Evolutionary conservation across 495 filamentous ascomycete genomes (phyloP).

Genomic region (Margaritispora aquatica): DNA sequence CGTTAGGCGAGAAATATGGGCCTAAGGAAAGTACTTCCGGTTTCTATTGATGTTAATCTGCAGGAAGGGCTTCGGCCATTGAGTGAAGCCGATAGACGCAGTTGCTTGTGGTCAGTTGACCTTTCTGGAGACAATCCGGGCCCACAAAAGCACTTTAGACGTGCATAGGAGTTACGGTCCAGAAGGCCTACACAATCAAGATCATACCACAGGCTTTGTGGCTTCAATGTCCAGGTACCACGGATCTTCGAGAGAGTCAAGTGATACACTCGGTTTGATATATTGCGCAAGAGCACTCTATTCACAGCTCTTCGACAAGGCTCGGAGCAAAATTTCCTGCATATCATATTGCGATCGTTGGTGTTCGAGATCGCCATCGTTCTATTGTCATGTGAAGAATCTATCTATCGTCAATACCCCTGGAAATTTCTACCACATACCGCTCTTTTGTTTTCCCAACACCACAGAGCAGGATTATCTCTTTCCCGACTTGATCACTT

Average conservation of each 20-base stretch:
- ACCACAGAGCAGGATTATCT: neutral
- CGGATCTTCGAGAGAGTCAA: neutral
- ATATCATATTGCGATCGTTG: neutral
- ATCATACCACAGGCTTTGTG: neutral
- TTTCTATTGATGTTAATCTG: neutral
- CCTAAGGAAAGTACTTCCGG: neutral
- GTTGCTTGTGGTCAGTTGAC: neutral
- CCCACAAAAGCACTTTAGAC: neutral
- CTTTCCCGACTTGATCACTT: neutral
- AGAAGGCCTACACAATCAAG: neutral
- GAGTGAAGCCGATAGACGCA: neutral
- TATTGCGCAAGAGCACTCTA: neutral
- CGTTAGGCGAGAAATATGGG: conserved; percentile 12
- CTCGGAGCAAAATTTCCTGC: neutral
- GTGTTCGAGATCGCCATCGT: neutral
- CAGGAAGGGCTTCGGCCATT: neutral
- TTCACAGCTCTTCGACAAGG: neutral
- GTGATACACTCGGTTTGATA: neutral
- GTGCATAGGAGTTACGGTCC: neutral
- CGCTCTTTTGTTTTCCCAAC: neutral
- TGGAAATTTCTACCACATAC: neutral
- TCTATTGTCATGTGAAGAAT: neutral
- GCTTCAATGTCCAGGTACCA: neutral
- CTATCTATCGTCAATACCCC: neutral
- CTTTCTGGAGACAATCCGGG: neutral